Evolutionary conservation across 2,329 filamentous ascomycete species (phyloP).

Genomic region (Arthrinium phaeospermum): DNA sequence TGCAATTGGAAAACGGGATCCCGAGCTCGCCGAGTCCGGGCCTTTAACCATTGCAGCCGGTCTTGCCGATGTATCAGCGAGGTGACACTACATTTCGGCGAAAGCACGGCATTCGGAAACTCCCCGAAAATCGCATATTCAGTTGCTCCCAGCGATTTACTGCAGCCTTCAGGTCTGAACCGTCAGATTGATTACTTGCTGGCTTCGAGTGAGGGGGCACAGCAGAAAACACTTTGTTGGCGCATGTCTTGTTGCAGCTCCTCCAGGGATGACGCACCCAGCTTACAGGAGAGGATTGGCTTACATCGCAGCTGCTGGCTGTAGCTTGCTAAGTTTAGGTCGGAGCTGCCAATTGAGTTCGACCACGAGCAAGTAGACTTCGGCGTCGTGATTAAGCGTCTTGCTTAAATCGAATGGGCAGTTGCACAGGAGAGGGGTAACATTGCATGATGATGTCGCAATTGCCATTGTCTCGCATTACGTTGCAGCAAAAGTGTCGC

Average conservation of each 20-base stretch:
- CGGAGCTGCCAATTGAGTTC: neutral
- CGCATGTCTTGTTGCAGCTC: neutral
- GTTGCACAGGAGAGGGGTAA: neutral
- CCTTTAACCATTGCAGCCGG: neutral
- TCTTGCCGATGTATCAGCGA: neutral
- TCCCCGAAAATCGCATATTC: neutral
- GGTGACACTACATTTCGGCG: neutral
- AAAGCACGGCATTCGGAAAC: neutral
- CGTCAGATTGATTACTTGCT: neutral
- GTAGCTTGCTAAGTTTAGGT: neutral
- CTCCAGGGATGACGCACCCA: neutral
- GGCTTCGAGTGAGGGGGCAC: neutral
- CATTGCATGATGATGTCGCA: neutral
- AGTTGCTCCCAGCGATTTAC: neutral
- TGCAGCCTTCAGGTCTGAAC: neutral
- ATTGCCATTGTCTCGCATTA: neutral
- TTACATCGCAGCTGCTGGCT: too few relatives aligned
- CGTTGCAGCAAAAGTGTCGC: neutral
- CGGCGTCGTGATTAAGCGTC: neutral
- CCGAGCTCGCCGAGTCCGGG: too few relatives aligned
- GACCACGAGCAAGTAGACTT: neutral
- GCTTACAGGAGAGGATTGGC: neutral
- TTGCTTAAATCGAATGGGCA: neutral
- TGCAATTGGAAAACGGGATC: neutral
- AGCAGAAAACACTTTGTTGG: neutral